phyloP scores from a whole-genome alignment of 345 rosid genomes.

The Syzygium jambos region DNA sequence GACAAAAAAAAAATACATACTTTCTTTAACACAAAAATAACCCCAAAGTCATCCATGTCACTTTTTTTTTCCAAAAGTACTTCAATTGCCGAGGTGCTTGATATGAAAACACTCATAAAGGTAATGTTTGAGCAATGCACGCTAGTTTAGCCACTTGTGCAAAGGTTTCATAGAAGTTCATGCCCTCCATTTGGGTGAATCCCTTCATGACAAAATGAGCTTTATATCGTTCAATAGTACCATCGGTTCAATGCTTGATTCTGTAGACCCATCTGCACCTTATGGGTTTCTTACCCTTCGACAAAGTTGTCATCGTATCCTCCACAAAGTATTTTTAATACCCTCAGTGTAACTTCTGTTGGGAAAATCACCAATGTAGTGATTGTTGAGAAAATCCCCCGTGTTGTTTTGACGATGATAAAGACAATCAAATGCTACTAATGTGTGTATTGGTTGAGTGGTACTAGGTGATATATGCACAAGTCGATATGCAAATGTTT shows the following conservation, averaged over 20 bases:
- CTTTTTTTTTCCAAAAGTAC: not conserved
- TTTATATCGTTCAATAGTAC: not conserved
- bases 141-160: not conserved
- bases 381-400: no score
- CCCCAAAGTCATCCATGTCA: not conserved
- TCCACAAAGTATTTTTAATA: no score
- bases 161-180: not conserved
- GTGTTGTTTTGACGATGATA: no score
- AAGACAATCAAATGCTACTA: no score
- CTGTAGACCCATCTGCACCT: not conserved
- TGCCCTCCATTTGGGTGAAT: not conserved
- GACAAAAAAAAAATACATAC: not conserved
- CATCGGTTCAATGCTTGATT: not conserved
- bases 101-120: not conserved
- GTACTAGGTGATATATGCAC: no score
- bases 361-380: no score
- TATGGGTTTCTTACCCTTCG: no score
- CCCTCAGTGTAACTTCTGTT: no score
- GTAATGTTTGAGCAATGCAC: not conserved
- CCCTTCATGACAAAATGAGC: not conserved
- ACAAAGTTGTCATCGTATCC: no score
- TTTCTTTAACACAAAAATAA: not conserved
- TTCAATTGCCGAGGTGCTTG: not conserved
- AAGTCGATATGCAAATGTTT: no score
- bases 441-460: no score